phyloP scores from a whole-genome alignment of 2,329 filamentous ascomycete species.

The Exophiala sp. region DNA sequence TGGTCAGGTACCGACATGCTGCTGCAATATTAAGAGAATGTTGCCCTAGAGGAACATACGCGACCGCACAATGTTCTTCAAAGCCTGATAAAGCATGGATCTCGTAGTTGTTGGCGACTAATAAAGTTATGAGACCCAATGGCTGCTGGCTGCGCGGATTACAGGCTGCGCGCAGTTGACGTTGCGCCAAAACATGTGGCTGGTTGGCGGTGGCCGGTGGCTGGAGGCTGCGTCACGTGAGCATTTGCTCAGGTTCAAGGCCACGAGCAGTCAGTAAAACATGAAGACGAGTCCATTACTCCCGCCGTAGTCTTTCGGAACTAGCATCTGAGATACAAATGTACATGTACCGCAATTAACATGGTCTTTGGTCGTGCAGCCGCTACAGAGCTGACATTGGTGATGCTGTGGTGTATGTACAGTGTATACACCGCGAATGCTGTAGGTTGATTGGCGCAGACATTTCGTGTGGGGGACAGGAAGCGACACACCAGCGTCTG shows the following conservation, averaged over 20 bases:
- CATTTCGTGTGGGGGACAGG: background rate
- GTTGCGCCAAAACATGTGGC: conserved; percentile 1
- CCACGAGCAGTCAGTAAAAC: too few relatives aligned
- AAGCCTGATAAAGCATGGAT: background rate
- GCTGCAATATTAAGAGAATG: background rate
- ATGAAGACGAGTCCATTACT: too few relatives aligned
- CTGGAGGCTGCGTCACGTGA: conserved; percentile 2
- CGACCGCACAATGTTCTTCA: background rate
- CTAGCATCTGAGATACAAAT: too few relatives aligned
- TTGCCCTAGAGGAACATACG: conserved; percentile 2
- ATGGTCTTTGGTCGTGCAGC: too few relatives aligned
- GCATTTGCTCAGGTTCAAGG: too few relatives aligned
- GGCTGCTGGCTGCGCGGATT: conserved; percentile 2
- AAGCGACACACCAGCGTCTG: too few relatives aligned
- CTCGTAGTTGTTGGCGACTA: background rate
- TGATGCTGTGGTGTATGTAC: background rate
- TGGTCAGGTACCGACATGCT: conserved; percentile 8
- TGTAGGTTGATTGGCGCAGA: background rate
- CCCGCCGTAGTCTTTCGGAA: too few relatives aligned
- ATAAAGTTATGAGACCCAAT: too few relatives aligned
- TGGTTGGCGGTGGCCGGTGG: conserved; percentile 1
- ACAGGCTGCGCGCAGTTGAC: background rate
- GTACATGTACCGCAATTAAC: too few relatives aligned
- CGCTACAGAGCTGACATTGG: too few relatives aligned
- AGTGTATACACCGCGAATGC: background rate